Base-by-base conservation (phyloP, 495 filamentous ascomycete species). In the Apiosordaria backusii region DNA sequence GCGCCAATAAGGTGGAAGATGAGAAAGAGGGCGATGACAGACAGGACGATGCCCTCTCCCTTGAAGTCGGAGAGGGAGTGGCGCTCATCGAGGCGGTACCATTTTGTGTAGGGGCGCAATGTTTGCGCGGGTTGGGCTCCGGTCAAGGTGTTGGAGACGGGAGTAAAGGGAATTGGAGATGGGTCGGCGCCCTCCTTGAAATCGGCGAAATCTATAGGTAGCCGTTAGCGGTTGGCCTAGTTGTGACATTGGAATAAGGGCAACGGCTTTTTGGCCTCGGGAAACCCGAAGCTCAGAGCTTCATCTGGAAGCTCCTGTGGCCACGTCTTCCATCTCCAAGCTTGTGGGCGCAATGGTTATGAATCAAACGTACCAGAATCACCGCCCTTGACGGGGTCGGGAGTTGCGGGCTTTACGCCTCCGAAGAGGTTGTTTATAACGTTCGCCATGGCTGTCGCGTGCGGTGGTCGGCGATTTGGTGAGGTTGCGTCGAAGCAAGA, bases 81-180 rank as follows among this genome's bases (percentile, higher is more conserved):
- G 69, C 95, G 91, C 85, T 99, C 93, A 85, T 94, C 95, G 27
- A 99, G 82, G 45, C 92, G 91, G 80, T 98, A 99, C 95, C 95
- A 98, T 81, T 91, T 92, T 54, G 95, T 97, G 76, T 90, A 96
- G 15, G 91, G 87, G 25, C 75, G 76, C 40, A 76, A 71, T 61
- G 82, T 84, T 61, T 84, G 78, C 40, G 82, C 80, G 68, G 82
- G 79, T 61, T 80, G 75, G 27, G 81, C 77, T 58, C 79, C 82
- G 57, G 78, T 74, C 22, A 76, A 62, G 35, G 74, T 66, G 54
- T 76, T 70, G 50, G 74, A 50, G 10, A 61, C 65, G 65, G 75
- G 65, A 26, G 69, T 68, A 72, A 79, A 55, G 70, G 74, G 65
- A 29, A 54, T 64, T 65, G 88, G 88, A 10, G 83, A 82, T 60